Evolutionary conservation across 257 asterid species (phyloP), one percentile per base, ranked within the genome.

Genomic region (Capsicum baccatum): DNA sequence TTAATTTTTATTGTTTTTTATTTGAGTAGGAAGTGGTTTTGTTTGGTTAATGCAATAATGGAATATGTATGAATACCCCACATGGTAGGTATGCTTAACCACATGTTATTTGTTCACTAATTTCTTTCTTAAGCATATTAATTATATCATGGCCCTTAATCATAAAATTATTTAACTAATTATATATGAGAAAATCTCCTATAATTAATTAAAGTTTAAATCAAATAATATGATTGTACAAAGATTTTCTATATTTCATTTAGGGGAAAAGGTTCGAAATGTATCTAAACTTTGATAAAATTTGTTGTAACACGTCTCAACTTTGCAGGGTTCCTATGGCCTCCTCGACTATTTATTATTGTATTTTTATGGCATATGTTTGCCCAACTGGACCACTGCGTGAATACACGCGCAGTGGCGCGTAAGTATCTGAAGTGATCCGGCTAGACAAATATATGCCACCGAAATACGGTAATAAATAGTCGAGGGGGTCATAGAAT

Each of bases 51-150:
- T 52, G 81, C 81, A 76, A 76, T 76, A 76, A 26, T 76, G 19
- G 19, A 50, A 50, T 13, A 76, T 52, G 48, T 26, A 26, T 4
- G 33, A 26, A 26, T 26, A 26, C 48, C 48, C 63, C 63, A 76
- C 63, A 76, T 76, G 81, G 81, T 12, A 52, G 63, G 81, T 52
- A 76, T 52, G 63, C 81, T 76, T 76, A 76, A 76, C 48, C 81
- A 26, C 63, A 8, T 52, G 63, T 76, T 48, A 76, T 76, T 26
- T 76, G 37, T 52, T 76, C 63, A 14, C 47, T 76, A 52, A 21
- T 52, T 52, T 21, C 44, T 19, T 74, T 73, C 8, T 4, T 74
- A 50, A 50, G 2, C n/a, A 6, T 50, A 70, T 3, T 76, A 76
- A 70, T 3, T 76, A 76, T 76, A 52, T 50, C 6, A 21, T 52